Evolutionary conservation across 768 basidiomycete genomes (phyloP), one percentile per base, ranked within the genome.

Genomic region (Amanita thiersii): DNA sequence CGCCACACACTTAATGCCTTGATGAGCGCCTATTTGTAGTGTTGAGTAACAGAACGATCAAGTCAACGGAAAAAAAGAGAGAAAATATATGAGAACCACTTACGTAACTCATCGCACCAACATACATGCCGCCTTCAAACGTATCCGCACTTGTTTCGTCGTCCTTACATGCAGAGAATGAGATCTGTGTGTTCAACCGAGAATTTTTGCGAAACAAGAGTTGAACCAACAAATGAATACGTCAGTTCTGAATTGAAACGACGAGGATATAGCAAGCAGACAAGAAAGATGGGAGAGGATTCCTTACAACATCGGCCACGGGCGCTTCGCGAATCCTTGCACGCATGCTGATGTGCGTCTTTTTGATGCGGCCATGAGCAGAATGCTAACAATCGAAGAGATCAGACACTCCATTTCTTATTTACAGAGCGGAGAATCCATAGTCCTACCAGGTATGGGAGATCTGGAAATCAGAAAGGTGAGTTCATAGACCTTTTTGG

Each of bases 61-160:
- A n/a, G n/a, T 23, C 47, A 15, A 41, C 14, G 1, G 2, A 34
- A 39, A 26, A 36, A 20, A 38, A 30, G 20, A 29, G n/a, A n/a
- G 12, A 11, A 25, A 12, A 12, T n/a, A 39, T 42, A 21, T 15
- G 12, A 26, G 15, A 44, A 35, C n/a, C 5, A 62, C 81, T 37
- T 53, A 85, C 84, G 59, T 81, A 70, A 57, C 82, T 85, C 80
- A 87, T 87, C 2, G 85, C 86, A 2, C 86, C 86, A 5, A 82
- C 78, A 0, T 84, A 79, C 3, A 73, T 63, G 15, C 80, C 81
- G 17, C 66, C 68, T 19, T 72, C 64, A 38, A 74, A 73, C 1
- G 82, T 82, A 53, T 86, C 85, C 0, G 81, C 79, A 52, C 83
- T 86, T 0, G 74, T 85, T 57, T 85, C 75, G 24, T 69, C 69